Base-by-base conservation (phyloP, 2,329 filamentous ascomycete species). In the Colletotrichum sp. region DNA sequence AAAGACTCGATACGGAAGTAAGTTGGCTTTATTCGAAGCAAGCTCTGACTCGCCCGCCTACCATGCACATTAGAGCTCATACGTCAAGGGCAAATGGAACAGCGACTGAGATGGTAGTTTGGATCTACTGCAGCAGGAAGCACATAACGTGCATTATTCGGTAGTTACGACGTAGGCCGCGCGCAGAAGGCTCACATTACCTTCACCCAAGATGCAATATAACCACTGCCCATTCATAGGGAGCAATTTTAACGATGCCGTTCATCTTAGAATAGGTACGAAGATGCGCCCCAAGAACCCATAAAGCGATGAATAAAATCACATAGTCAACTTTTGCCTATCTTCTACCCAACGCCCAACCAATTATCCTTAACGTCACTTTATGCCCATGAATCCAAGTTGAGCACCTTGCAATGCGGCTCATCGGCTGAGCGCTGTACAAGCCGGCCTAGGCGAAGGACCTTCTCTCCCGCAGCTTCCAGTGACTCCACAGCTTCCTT, bases 401-500 rank as follows among this genome's bases (percentile, higher is more conserved):
- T 92, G 77, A 86, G 88, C 75, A 96, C 84, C 28, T 93, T 85
- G 81, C 94, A 76, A 6, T 76, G 73, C n/a, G 57, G 24, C 26
- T 76, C 69, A n/a, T 93, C 88, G 21, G 79, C 85, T 13, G 86
- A 86, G 80, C 92, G 90, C 78, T 89, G 85, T 55, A 93, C 89
- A 78, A 99, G 88, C 81, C 88, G 90, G 18, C 96, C 97, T 77
- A 99, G 92, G 30, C 87, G 89, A 82, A 91, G 95, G 5, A 98
- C 95, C 75, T 88, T 93, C 89, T 98, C 96, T 18, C 95, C 95
- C 62, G 91, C 89, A 30, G 87, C 88, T 81, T 92, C 88, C 26
- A 98, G 87, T 60, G 91, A 87, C 69, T 88, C 85, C 24, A 88
- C 88, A 3, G 95, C 92, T 49, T 89, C 87, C 7, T 91, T 89